Conservation (phyloP, 805 yeast species). For the Sugiyamaella qingdaonensis region DNA sequence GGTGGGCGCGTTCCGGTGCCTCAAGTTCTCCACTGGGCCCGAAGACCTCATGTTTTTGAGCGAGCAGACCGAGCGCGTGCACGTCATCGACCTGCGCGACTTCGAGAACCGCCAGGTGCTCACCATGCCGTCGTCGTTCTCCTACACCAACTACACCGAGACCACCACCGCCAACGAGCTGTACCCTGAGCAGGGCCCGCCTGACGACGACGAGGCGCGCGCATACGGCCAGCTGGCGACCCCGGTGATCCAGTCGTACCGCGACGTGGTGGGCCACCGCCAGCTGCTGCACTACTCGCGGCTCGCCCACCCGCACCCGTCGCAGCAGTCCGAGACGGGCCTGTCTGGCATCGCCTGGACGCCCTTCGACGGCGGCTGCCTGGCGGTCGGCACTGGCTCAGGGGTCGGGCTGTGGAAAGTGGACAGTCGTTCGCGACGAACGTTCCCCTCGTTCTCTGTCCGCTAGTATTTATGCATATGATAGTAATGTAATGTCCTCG, state of each 20-base stretch:
- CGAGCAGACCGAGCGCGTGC: constrained; percentile 86
- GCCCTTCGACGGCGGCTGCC: constrained; percentile 45
- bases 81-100: constrained; percentile 74
- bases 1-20: constrained; percentile 64
- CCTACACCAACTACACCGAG: constrained; percentile 10
- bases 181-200: constrained; percentile 7
- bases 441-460: constrained; percentile 25
- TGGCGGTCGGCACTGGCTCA: constrained; percentile 59
- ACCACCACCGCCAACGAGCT: constrained; percentile 7
- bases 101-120: constrained; percentile 72
- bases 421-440: constrained; percentile 35
- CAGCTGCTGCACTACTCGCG: neutral
- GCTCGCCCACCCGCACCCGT: neutral
- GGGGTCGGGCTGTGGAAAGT: constrained; percentile 70
- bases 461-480: constrained; percentile 15
- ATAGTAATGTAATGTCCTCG: neutral
- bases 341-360: constrained; percentile 62
- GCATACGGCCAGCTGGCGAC: neutral
- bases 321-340: constrained; percentile 39
- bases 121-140: constrained; percentile 25
- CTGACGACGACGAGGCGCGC: constrained; percentile 6
- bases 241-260: constrained; percentile 13
- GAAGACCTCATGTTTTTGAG: constrained; percentile 73
- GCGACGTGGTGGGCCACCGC: constrained; percentile 9
- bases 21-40: constrained; percentile 58